Evolutionary conservation across 768 basidiomycete genomes (phyloP).

Genomic region (Boletellus ananiceps): DNA sequence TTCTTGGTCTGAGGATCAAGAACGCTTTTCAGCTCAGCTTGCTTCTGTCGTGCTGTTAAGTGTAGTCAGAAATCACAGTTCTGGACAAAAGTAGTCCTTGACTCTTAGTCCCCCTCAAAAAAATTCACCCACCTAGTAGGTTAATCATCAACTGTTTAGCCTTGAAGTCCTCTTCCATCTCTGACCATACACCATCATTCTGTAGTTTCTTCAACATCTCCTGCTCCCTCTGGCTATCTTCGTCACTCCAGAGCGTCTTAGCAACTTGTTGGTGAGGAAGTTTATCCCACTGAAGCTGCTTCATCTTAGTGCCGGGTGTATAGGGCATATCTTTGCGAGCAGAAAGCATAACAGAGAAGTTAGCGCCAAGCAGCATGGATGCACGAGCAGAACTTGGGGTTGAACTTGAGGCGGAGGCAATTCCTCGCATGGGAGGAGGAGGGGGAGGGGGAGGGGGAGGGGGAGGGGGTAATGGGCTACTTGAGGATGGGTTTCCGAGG

Average conservation of each 20-base stretch:
- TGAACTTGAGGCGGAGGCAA: constrained; percentile 34
- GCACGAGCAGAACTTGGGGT: constrained; percentile 49
- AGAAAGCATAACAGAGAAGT: constrained; percentile 50
- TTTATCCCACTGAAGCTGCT: constrained; percentile 98
- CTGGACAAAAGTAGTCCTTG: background rate
- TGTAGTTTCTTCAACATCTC: constrained; percentile 82
- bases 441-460: constrained; percentile 34
- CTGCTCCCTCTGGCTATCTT: constrained; percentile 58
- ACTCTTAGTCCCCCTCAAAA: background rate
- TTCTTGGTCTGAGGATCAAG: constrained; percentile 90
- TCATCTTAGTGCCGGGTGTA: constrained; percentile 89
- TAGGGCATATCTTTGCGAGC: constrained; percentile 82
- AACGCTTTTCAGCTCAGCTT: constrained; percentile 87
- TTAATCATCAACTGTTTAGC: constrained; percentile 92
- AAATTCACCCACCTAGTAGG: constrained; percentile 60
- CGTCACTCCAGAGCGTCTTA: constrained; percentile 83
- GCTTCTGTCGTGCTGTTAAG: constrained; percentile 66
- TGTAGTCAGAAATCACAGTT: constrained; percentile 7
- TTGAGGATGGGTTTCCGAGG: constrained; percentile 25
- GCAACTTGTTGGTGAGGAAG: constrained; percentile 82
- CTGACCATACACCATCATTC: constrained; percentile 82
- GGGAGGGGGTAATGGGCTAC: constrained; percentile 10
- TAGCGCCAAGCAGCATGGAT: constrained; percentile 56
- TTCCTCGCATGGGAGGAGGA: constrained; percentile 27
- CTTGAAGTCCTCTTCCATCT: constrained; percentile 98